Conservation (phyloP, 305 asterid species). For the Plantago coronopus region DNA sequence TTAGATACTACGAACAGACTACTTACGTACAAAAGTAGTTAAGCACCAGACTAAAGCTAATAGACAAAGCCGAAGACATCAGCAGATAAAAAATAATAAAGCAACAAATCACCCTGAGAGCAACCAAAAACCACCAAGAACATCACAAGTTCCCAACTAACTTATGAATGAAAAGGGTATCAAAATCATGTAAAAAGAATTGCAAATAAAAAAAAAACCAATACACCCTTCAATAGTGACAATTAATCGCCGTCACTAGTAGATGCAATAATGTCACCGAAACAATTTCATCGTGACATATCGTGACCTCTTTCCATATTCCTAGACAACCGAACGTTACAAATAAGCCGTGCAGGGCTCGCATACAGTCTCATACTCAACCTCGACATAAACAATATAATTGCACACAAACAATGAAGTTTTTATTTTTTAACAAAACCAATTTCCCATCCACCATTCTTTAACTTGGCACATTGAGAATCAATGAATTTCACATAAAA, state of each 20-base stretch:
- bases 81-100: too few species aligned
- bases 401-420: neutral
- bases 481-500: neutral
- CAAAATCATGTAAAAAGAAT: neutral
- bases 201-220: neutral
- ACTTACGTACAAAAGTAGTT: neutral
- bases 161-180: neutral
- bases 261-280: neutral
- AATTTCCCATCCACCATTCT: constrained; percentile 1
- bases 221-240: neutral
- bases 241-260: neutral
- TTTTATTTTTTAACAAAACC: too few species aligned
- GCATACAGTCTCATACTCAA: constrained; percentile 12
- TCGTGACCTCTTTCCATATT: neutral
- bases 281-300: neutral
- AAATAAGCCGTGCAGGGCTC: constrained; percentile 14
- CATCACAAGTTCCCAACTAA: neutral
- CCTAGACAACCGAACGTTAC: constrained; percentile 9
- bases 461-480: neutral
- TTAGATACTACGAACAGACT: too few species aligned
- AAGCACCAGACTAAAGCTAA: constrained; percentile 1
- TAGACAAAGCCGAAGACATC: neutral
- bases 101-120: neutral
- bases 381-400: neutral
- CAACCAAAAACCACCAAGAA: neutral